A percentile compares a stretch with the other conserved stretches of the same genome.
Conservation (phyloP, 208 protist species). For the Acanthamoeba healyi region DNA sequence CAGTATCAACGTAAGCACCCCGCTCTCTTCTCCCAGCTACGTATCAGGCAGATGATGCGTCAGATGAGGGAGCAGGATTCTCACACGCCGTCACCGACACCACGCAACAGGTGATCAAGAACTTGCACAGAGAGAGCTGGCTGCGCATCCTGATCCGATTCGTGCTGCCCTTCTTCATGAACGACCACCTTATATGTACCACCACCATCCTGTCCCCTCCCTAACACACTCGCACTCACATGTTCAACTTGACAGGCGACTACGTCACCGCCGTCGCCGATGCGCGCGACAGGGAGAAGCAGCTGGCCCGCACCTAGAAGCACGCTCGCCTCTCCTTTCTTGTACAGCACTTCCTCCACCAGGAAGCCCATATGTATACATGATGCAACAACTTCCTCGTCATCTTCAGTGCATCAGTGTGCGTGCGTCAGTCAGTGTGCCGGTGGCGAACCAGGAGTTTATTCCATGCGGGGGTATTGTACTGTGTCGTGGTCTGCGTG, state of each 20-base stretch:
- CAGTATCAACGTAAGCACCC: background rate
- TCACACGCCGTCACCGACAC: background rate
- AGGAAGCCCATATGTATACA: no score
- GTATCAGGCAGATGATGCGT: background rate
- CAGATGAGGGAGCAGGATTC: background rate
- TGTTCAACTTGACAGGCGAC: no score
- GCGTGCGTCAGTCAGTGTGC: no score
- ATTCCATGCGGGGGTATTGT: no score
- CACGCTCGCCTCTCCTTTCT: background rate
- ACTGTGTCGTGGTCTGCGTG: no score
- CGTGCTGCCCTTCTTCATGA: slow-evolving; percentile 63
- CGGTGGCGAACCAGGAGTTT: no score
- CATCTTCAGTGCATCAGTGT: no score
- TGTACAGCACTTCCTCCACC: background rate
- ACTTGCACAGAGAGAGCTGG: background rate
- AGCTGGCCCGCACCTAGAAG: background rate
- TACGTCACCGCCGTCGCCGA: background rate
- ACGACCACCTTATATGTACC: slow-evolving; percentile 62
- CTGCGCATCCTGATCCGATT: slow-evolving; percentile 17
- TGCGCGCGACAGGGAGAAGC: background rate
- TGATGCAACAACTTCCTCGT: no score
- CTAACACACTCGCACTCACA: no score
- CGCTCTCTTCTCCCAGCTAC: background rate
- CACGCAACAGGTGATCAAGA: slow-evolving; percentile 47
- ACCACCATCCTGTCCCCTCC: no score